Evolutionary conservation across 2,329 filamentous ascomycete genomes (phyloP), one percentile per base, ranked within the genome.

Genomic region (Botrytis paeoniae): DNA sequence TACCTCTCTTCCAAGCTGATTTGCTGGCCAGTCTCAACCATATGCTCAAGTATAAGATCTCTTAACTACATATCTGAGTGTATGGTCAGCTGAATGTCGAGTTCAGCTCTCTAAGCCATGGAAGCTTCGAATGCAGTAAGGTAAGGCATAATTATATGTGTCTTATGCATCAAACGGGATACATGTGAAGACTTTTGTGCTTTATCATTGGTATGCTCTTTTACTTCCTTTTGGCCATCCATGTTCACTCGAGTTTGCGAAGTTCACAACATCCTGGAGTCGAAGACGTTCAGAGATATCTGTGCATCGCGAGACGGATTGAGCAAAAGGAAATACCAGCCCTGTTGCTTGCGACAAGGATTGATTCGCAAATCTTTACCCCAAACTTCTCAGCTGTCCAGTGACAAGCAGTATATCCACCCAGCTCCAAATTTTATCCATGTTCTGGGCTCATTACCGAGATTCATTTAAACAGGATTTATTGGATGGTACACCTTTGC

Each of bases 291-390:
- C 22, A 68, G 45, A 54, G 64, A 68, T 39, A 54, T 32, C 25
- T 39, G 45, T 54, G 64, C 64, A 39, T 54, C 35, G 25, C 16
- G 45, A 54, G 32, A 51, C 51, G 39, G 35, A 22, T 18, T 39
- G n/a, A 37, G 32, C 32, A 51, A 35, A 66, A 66, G 63, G 32
- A 66, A 66, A 66, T n/a, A 51, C 14, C 20, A 41, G 37, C 37
- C 60, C 32, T 57, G n/a, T 57, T 60, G 39, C 25, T 48, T 25
- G 32, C 32, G 45, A 14, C 25, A 39, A 37, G 41, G 43, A 22
- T 39, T 7, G 25, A 69, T 25, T 41, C 51, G 65, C 6, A 69
- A 51, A 69, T 69, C 65, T 69, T 41, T 43, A 69, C 48, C 45
- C 25, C 35, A 68, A 57, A 8, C 8, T 41, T 41, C 37, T 41